These are phyloP conservation scores for Lentinula sp. DNA, from an alignment of 768 basidiomycete species.

Conservation along the genomic window DNA sequence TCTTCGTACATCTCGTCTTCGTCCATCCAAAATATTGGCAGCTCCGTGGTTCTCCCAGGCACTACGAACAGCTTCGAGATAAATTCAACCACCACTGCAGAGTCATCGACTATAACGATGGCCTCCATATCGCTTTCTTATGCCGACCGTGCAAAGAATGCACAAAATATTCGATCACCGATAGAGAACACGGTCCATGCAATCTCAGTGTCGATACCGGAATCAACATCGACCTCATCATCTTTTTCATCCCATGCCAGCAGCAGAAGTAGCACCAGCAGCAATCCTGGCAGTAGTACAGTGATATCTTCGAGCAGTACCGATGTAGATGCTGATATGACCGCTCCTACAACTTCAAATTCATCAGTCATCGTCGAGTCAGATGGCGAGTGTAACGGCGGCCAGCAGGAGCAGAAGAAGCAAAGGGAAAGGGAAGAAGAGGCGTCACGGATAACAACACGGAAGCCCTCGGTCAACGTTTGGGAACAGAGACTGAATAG, in stretches of 20 bases:
- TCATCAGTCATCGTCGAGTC: slow-evolving; percentile 4
- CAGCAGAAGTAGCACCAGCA: not conserved
- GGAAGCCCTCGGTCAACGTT: not conserved
- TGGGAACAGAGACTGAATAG: slow-evolving; percentile 1
- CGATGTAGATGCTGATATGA: slow-evolving; percentile 2
- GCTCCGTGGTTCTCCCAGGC: not conserved
- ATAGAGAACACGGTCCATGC: slow-evolving; percentile 3
- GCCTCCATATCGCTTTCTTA: not conserved
- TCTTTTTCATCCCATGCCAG: not conserved
- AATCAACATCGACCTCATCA: not conserved
- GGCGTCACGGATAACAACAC: not conserved
- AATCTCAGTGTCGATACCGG: slow-evolving; percentile 1
- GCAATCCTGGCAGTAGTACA: not conserved
- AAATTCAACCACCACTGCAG: not conserved
- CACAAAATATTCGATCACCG: slow-evolving; percentile 6
- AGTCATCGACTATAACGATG: not conserved
- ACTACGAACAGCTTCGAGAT: not conserved
- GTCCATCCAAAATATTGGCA: not conserved
- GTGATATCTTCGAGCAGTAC: slow-evolving; percentile 1
- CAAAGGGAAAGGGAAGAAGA: not conserved
- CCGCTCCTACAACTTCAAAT: slow-evolving; percentile 5
- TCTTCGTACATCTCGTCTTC: not conserved
- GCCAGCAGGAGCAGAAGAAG: not conserved
- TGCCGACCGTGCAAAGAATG: slow-evolving; percentile 5
- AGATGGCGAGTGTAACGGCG: not conserved